Conservation (phyloP, 805 yeast genomes). For the Lipomyces japonicus region DNA sequence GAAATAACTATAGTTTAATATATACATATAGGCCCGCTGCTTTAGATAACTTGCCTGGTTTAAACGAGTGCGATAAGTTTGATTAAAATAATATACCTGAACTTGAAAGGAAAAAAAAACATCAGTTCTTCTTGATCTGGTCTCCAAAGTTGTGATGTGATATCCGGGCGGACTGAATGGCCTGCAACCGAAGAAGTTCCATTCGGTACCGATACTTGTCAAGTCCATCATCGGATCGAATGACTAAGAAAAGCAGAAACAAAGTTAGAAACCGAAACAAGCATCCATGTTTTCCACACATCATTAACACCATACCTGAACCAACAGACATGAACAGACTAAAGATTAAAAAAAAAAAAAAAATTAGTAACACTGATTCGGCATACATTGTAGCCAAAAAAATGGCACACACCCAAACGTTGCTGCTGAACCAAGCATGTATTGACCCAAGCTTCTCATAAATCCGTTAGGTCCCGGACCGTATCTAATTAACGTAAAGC, state of each 20-base stretch:
- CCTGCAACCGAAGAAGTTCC: no score
- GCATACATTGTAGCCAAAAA: not conserved
- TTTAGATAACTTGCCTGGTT: no score
- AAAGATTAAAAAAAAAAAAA: not conserved
- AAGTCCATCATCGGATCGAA: conserved; percentile 60
- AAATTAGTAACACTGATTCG: not conserved
- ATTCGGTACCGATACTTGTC: no score
- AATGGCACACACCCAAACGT: conserved; percentile 63
- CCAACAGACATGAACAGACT: conserved; percentile 90
- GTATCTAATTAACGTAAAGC: conserved; percentile 79
- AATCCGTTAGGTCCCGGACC: conserved; percentile 99
- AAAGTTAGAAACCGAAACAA: not conserved
- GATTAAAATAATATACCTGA: no score
- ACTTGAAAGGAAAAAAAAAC: no score
- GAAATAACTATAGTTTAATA: no score
- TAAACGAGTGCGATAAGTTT: no score
- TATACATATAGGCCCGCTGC: no score
- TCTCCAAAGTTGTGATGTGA: no score
- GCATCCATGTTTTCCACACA: no score
- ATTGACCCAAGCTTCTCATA: conserved; percentile 93
- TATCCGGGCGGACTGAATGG: no score
- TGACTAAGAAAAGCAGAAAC: conserved; percentile 41
- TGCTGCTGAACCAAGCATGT: conserved; percentile 93
- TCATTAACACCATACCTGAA: conserved; percentile 40
- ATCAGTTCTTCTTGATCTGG: no score